A percentile compares a stretch with the other conserved stretches of the same genome.
Conservation (phyloP, 1,284 basidiomycete species). For the Leccinum subrobustum region DNA sequence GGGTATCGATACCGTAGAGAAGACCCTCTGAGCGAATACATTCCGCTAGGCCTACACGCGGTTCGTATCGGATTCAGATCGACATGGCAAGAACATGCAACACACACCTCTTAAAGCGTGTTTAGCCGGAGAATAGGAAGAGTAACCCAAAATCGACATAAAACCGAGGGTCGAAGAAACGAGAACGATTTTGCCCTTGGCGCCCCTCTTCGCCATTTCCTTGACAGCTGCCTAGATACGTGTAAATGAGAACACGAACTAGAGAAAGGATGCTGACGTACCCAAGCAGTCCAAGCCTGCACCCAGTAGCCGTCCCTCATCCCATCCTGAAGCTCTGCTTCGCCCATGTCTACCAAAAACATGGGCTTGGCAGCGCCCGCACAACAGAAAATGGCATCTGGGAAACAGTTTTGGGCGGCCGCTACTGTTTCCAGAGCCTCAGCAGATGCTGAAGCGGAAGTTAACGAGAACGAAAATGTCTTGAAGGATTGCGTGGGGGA, state of each 20-base stretch:
- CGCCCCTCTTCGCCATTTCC: conserved; percentile 62
- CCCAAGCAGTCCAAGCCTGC: conserved; percentile 78
- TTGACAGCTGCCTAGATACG: conserved; percentile 61
- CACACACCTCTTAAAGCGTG: conserved; percentile 80
- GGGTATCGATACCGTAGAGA: conserved; percentile 78
- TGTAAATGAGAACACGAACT: neutral
- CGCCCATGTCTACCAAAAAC: conserved; percentile 59
- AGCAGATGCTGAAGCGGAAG: conserved; percentile 41
- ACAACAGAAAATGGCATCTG: conserved; percentile 69
- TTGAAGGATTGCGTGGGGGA: conserved; percentile 48
- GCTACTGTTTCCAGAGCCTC: conserved; percentile 52
- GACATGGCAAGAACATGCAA: neutral
- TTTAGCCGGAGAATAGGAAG: conserved; percentile 87
- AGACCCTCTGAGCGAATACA: conserved; percentile 80
- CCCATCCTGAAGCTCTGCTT: conserved; percentile 50
- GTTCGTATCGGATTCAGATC: neutral
- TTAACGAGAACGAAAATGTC: conserved; percentile 54
- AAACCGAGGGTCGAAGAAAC: conserved; percentile 82
- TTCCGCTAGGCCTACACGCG: conserved; percentile 75
- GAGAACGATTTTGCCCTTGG: conserved; percentile 74
- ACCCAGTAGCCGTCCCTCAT: conserved; percentile 68
- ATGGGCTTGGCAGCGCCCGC: conserved; percentile 62
- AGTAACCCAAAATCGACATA: conserved; percentile 83
- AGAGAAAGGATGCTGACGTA: conserved; percentile 28
- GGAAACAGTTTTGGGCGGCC: conserved; percentile 44